Evolutionary conservation across 306 rosid genomes (phyloP), one percentile per base, ranked within the genome.

Genomic region (Aeschynomene evenia): DNA sequence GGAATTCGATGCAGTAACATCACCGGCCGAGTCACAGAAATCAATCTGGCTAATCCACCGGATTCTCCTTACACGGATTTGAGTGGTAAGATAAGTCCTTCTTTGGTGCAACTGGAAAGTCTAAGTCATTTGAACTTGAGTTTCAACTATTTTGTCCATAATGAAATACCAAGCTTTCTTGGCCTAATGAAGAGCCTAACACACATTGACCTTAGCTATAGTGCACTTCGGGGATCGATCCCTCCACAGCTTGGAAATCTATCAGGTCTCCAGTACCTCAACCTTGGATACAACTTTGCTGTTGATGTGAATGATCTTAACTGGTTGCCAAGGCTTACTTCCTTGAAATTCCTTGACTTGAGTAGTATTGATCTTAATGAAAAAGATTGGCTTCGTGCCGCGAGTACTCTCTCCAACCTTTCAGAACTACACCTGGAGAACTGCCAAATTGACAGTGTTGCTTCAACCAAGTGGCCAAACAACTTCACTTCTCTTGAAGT

Each of bases 221-320:
- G 70, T 69, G 64, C 51, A 29, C 57, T 80, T 18, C 24, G 9
- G 5, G 80, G 84, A 48, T 4, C 37, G 18, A 56, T 80, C 59
- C 80, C 84, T 37, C 73, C 5, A 10, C 73, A 74, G 50, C 77
- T 74, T 28, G 73, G 77, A 50, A 80, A 79, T 14, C 80, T 80
- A n/a, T 63, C 80, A n/a, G 18, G 49, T 10, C 46, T 80, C 10
- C 65, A 14, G 12, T 26, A 55, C 37, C 77, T 80, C 71, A 73
- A 75, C 70, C 73, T 70, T 33, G 70, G 56, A 9, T 48, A 55
- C 58, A 24, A 37, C 56, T 16, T 19, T 31, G 71, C 10, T 21
- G 15, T 52, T 28, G 34, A 64, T 22, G 74, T 71, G 3, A 54
- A 66, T 19, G 53, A 33, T 19, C 67, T 79, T 68, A 66, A 51